Evolutionary conservation across 1,284 basidiomycete species (phyloP).

Genomic region (Moniliella sp.): DNA sequence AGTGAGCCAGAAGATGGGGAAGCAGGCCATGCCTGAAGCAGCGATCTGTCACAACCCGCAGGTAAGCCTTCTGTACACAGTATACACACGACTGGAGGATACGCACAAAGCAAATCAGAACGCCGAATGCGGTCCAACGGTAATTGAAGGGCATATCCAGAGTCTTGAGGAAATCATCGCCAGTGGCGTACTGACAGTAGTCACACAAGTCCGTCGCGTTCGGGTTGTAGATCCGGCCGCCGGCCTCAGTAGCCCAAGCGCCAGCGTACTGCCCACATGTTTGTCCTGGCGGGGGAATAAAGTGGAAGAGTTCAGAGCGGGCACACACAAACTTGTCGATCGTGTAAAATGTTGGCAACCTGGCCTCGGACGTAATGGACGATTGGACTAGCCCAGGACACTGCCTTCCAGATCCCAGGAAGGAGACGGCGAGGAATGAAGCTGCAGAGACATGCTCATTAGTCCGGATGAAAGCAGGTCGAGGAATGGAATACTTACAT

Average conservation of each 20-base stretch:
- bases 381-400: constrained; percentile 16
- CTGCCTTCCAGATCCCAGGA: neutral
- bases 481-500: too few species aligned
- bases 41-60: too few species aligned
- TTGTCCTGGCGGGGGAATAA: constrained; percentile 13
- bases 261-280: constrained; percentile 14
- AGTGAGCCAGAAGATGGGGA: too few species aligned
- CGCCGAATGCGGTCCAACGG: too few species aligned
- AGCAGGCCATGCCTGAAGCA: too few species aligned
- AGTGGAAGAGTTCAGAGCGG: constrained; percentile 11
- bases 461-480: too few species aligned
- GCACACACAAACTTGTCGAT: constrained; percentile 17
- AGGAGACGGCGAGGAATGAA: too few species aligned
- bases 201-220: constrained; percentile 7
- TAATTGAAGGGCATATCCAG: neutral
- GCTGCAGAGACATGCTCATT: too few species aligned
- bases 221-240: constrained; percentile 11
- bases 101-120: too few species aligned
- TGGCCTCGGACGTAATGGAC: constrained; percentile 21
- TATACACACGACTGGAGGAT: too few species aligned
- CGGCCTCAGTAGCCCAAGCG: constrained; percentile 8
- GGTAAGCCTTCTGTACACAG: too few species aligned
- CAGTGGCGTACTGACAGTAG: constrained; percentile 11
- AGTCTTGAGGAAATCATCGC: neutral
- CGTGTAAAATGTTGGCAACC: constrained; percentile 16